Percentiles rank a stretch among this genome's conserved stretches.
Conservation (phyloP, 805 yeast species). For the Candida sithepensis region DNA sequence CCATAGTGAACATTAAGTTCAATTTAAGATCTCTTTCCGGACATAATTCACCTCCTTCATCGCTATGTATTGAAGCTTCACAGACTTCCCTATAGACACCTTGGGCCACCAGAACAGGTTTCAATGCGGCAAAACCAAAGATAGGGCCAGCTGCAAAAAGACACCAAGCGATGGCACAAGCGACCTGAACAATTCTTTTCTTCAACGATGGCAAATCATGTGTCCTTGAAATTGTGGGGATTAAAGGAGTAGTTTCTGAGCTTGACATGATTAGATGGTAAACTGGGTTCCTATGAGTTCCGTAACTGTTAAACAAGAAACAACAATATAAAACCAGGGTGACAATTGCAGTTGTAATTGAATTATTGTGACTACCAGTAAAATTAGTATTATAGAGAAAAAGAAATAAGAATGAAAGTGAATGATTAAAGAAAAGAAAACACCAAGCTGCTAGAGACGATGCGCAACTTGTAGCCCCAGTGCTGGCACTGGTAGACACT, state of each 20-base stretch:
- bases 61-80: slow-evolving; percentile 19
- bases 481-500: no score
- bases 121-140: slow-evolving; percentile 94
- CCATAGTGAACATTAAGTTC: slow-evolving; percentile 78
- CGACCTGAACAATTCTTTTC: slow-evolving; percentile 48
- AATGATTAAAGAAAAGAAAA: neutral
- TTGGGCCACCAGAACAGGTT: slow-evolving; percentile 73
- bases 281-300: neutral
- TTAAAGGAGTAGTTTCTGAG: slow-evolving; percentile 26
- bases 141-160: slow-evolving; percentile 88
- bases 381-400: neutral
- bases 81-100: slow-evolving; percentile 73
- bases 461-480: no score
- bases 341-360: neutral
- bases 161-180: slow-evolving; percentile 84
- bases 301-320: neutral
- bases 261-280: slow-evolving; percentile 7
- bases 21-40: slow-evolving; percentile 76
- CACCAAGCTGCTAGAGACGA: no score
- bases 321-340: neutral
- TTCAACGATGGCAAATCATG: slow-evolving; percentile 23
- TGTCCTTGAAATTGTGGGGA: slow-evolving; percentile 6
- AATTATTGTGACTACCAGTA: no score
- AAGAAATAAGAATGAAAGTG: neutral
- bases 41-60: slow-evolving; percentile 40